Evolutionary conservation across 2,329 filamentous ascomycete species (phyloP).

Genomic region (Aureobasidium sp.): DNA sequence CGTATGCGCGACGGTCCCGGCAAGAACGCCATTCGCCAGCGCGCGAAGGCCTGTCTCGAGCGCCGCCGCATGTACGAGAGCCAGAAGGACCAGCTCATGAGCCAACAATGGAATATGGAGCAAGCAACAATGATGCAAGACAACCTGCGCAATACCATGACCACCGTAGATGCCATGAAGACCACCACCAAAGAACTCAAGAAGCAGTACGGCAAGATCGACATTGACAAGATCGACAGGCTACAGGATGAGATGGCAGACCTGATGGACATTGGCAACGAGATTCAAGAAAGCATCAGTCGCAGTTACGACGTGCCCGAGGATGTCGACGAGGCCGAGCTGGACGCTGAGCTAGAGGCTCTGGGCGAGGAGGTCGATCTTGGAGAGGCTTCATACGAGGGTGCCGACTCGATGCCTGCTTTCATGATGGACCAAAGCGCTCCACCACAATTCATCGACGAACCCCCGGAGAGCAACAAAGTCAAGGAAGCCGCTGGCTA

Average conservation of each 20-base stretch:
- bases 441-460: slow-evolving; percentile 83
- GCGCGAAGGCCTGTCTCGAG: slow-evolving; percentile 88
- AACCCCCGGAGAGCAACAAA: slow-evolving; percentile 68
- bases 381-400: slow-evolving; percentile 55
- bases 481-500: slow-evolving; percentile 67
- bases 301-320: slow-evolving; percentile 91
- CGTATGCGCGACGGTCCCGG: slow-evolving; percentile 95
- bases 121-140: slow-evolving; percentile 98
- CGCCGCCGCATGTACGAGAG: slow-evolving; percentile 89
- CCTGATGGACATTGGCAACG: slow-evolving; percentile 92
- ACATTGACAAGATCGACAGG: slow-evolving; percentile 94
- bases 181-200: slow-evolving; percentile 87
- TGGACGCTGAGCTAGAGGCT: slow-evolving; percentile 93
- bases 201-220: slow-evolving; percentile 93
- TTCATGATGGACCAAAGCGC: slow-evolving; percentile 81
- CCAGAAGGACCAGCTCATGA: slow-evolving; percentile 86
- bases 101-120: slow-evolving; percentile 98
- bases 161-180: slow-evolving; percentile 95
- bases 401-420: slow-evolving; percentile 51
- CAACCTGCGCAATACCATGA: slow-evolving; percentile 97
- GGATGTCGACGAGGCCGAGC: slow-evolving; percentile 90
- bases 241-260: slow-evolving; percentile 99
- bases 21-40: slow-evolving; percentile 85
- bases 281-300: slow-evolving; percentile 91
- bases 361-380: slow-evolving; percentile 89